These are phyloP conservation scores for Penicillium capsulatum DNA, from an alignment of 2,329 filamentous ascomycete genomes.

Conservation along the genomic window DNA sequence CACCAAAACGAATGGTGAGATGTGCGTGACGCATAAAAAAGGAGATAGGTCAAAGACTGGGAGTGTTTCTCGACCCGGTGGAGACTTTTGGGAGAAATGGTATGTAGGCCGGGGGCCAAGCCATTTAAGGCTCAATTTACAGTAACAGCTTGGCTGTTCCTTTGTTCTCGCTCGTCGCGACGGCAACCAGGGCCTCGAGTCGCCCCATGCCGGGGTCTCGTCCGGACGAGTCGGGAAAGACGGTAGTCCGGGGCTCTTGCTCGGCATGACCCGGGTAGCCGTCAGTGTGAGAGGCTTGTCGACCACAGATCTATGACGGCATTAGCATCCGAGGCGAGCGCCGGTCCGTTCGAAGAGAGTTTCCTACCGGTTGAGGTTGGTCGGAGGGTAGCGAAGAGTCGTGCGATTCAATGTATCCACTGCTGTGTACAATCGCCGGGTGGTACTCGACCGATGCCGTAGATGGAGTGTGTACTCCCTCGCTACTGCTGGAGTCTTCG, in stretches of 20 bases:
- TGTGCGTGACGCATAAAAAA: too few species aligned
- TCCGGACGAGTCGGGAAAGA: slow-evolving; percentile 27
- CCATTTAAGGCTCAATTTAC: slow-evolving; percentile 17
- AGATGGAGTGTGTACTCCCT: slow-evolving; percentile 47
- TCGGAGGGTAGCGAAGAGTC: slow-evolving; percentile 35
- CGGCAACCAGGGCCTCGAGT: slow-evolving; percentile 49
- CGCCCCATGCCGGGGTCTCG: slow-evolving; percentile 43
- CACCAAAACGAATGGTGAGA: background rate
- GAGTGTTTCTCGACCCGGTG: too few species aligned
- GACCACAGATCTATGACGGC: slow-evolving; percentile 34
- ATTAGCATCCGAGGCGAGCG: slow-evolving; percentile 28
- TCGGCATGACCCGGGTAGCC: slow-evolving; percentile 28
- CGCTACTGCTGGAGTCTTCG: slow-evolving; percentile 48
- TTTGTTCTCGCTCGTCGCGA: slow-evolving; percentile 47
- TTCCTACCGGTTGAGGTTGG: slow-evolving; percentile 41
- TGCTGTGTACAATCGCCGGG: slow-evolving; percentile 47
- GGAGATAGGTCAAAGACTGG: background rate
- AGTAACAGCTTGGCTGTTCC: slow-evolving; percentile 32
- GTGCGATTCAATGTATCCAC: slow-evolving; percentile 45
- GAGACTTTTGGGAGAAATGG: slow-evolving; percentile 4
- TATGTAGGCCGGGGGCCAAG: background rate
- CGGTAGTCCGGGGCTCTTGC: slow-evolving; percentile 26
- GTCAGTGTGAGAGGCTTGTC: slow-evolving; percentile 27
- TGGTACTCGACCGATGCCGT: slow-evolving; percentile 47
- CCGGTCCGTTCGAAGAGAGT: slow-evolving; percentile 22